These are phyloP conservation scores for Solanum ossicruentum DNA, from an alignment of 257 asterid species.

Conservation along the genomic window DNA sequence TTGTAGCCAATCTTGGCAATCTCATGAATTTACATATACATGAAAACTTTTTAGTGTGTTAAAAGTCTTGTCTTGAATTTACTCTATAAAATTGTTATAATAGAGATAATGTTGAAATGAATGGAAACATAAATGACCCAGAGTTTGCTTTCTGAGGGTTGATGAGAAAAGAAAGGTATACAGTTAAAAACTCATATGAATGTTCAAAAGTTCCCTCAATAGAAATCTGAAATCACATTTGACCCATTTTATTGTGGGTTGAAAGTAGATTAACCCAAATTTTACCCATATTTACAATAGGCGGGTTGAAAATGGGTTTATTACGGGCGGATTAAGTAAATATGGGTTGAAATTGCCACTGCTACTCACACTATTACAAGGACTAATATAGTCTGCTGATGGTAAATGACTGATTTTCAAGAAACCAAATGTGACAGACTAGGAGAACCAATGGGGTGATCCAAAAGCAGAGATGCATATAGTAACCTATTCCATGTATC, in stretches of 20 bases:
- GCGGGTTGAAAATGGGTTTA: neutral
- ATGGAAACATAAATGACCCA: too few relatives aligned
- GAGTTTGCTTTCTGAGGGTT: neutral
- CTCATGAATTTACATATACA: neutral
- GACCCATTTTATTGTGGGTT: neutral
- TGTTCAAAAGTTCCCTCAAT: neutral
- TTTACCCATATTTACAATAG: too few relatives aligned
- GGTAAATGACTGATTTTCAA: neutral
- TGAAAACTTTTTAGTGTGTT: neutral
- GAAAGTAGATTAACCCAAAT: neutral
- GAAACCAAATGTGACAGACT: neutral
- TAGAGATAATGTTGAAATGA: too few relatives aligned
- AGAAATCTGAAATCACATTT: neutral
- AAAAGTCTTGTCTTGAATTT: neutral
- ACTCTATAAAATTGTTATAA: neutral
- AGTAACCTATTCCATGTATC: conserved; percentile 15
- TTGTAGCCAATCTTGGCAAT: neutral
- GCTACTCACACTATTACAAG: neutral
- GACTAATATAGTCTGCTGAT: neutral
- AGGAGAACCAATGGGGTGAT: neutral
- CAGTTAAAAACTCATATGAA: neutral
- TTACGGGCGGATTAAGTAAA: neutral
- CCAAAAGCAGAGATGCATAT: conserved; percentile 4
- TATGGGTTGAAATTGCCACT: neutral
- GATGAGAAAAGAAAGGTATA: neutral